Conservation (phyloP, 2,329 filamentous ascomycete species). For the Arthrobotrys pseudoclavata region DNA sequence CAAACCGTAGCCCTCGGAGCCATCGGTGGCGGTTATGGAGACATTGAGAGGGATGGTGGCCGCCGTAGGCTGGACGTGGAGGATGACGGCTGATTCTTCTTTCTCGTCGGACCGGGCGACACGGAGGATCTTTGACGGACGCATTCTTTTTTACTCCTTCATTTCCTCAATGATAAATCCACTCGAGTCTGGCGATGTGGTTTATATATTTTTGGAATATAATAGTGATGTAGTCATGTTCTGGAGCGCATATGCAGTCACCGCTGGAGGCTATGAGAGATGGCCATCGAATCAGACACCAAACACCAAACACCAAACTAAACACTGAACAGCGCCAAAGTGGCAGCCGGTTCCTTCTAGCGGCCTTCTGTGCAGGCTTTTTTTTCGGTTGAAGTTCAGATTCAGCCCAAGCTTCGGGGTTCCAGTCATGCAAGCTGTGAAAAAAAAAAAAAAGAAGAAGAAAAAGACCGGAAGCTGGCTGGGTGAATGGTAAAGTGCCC, state of each 20-base stretch:
- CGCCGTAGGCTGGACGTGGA: slow-evolving; percentile 55
- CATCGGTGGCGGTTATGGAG: slow-evolving; percentile 56
- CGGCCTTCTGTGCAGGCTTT: background rate
- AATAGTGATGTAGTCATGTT: background rate
- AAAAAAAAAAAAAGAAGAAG: background rate
- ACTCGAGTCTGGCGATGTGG: background rate
- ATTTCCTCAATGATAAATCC: background rate
- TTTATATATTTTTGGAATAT: background rate
- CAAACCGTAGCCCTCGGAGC: slow-evolving; percentile 47
- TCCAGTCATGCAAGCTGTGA: background rate
- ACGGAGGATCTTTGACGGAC: slow-evolving; percentile 54
- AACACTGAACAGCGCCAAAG: slow-evolving; percentile 1
- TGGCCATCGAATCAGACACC: background rate
- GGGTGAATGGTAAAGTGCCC: slow-evolving; percentile 8
- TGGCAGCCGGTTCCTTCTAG: slow-evolving; percentile 2
- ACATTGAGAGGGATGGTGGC: slow-evolving; percentile 54
- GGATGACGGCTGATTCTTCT: slow-evolving; percentile 41
- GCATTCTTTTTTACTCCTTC: background rate
- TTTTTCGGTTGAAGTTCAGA: background rate
- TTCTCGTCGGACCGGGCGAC: slow-evolving; percentile 51
- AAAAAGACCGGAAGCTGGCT: background rate
- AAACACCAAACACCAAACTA: background rate
- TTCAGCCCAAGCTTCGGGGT: background rate
- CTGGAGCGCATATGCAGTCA: background rate
- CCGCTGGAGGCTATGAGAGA: background rate